Evolutionary conservation across 2,329 filamentous ascomycete species (phyloP).

Genomic region (Cadophora sp.): DNA sequence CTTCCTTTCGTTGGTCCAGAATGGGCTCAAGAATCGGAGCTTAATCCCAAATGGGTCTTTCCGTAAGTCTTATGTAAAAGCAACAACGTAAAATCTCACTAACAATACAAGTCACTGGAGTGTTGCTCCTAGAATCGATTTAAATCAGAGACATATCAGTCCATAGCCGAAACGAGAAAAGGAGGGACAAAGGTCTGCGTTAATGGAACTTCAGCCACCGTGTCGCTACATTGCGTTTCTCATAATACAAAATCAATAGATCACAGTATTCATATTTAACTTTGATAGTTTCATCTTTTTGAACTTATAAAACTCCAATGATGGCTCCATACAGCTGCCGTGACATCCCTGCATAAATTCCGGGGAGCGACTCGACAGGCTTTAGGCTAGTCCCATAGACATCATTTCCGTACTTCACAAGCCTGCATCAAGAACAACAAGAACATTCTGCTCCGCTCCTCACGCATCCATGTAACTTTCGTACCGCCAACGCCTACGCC

Average conservation of each 20-base stretch:
- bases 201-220: not conserved
- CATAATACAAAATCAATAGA: not conserved
- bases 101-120: conserved; percentile 31
- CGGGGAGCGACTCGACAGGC: not conserved
- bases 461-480: not conserved
- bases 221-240: not conserved
- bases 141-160: conserved; percentile 4
- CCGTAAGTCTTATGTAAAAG: conserved; percentile 31
- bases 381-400: conserved; percentile 12
- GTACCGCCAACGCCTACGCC: not conserved
- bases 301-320: not conserved
- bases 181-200: not conserved
- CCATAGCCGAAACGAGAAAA: not conserved
- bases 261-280: not conserved
- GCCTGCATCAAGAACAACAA: not conserved
- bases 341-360: conserved; percentile 12
- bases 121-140: conserved; percentile 30
- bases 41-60: conserved; percentile 38
- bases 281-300: not conserved
- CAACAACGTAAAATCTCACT: not conserved
- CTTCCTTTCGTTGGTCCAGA: conserved; percentile 34
- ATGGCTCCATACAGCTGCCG: not conserved
- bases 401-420: conserved; percentile 5
- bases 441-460: conserved; percentile 8
- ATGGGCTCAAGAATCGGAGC: conserved; percentile 34